Conservation (phyloP, 2,329 filamentous ascomycete genomes). For the Venturiaceae sp. region DNA sequence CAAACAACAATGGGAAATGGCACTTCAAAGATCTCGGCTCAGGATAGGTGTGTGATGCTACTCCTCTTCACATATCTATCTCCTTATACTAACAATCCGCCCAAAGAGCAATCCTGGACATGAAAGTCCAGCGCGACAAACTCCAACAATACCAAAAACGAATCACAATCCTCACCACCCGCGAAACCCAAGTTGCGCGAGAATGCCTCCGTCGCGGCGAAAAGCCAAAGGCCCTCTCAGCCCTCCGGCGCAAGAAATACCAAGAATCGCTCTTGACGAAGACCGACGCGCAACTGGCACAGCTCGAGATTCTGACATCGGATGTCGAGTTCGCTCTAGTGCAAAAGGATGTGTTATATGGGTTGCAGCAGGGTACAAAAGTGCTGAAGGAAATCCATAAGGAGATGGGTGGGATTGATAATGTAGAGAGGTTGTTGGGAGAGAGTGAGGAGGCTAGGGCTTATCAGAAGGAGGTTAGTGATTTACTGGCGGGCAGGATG, state of each 20-base stretch:
- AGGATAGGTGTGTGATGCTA: constrained; percentile 64
- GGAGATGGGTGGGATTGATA: constrained; percentile 92
- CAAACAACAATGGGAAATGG: neutral
- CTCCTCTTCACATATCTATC: neutral
- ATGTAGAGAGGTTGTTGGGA: constrained; percentile 90
- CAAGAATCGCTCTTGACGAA: constrained; percentile 82
- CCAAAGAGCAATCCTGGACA: constrained; percentile 82
- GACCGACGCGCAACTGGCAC: constrained; percentile 88
- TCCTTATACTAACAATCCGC: constrained; percentile 4
- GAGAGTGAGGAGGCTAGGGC: constrained; percentile 84
- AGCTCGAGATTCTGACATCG: constrained; percentile 78
- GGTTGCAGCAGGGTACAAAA: constrained; percentile 80
- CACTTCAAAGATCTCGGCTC: constrained; percentile 52
- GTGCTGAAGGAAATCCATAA: constrained; percentile 85
- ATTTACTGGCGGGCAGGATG: constrained; percentile 80
- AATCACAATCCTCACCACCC: constrained; percentile 74
- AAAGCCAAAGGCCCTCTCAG: constrained; percentile 72
- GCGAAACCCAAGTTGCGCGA: constrained; percentile 77
- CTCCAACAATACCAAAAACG: constrained; percentile 92
- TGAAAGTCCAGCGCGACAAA: constrained; percentile 96
- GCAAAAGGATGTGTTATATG: constrained; percentile 92
- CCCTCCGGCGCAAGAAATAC: constrained; percentile 91
- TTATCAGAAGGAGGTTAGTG: constrained; percentile 89
- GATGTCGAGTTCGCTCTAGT: constrained; percentile 94
- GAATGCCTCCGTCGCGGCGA: constrained; percentile 74